Conservation (phyloP, 768 basidiomycete species). For the Lactarius sp. region DNA sequence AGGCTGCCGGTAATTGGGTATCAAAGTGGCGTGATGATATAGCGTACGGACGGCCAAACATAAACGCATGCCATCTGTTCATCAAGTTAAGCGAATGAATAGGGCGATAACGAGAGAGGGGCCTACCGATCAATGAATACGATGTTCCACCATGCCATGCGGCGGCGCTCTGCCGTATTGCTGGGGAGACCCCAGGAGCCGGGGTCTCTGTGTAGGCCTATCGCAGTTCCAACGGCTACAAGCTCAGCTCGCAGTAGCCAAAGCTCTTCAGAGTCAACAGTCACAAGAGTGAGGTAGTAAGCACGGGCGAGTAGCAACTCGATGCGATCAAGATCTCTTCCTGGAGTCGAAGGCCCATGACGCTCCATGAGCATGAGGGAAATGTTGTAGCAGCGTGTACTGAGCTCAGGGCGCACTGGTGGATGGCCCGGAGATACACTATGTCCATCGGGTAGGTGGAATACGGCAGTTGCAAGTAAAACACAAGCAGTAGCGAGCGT, state of each 20-base stretch:
- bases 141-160: constrained; percentile 93
- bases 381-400: constrained; percentile 64
- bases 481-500: constrained; percentile 24
- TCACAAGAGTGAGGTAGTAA: constrained; percentile 68
- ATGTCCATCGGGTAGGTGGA: constrained; percentile 23
- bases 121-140: constrained; percentile 69
- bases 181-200: constrained; percentile 67
- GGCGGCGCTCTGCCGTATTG: constrained; percentile 66
- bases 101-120: constrained; percentile 12
- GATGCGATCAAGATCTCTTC: constrained; percentile 67
- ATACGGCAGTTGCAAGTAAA: constrained; percentile 22
- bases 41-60: constrained; percentile 73
- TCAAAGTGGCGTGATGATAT: constrained; percentile 83
- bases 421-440: constrained; percentile 23
- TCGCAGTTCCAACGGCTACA: constrained; percentile 67
- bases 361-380: constrained; percentile 61
- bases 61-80: constrained; percentile 78
- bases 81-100: constrained; percentile 16
- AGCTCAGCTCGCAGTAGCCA: constrained; percentile 74
- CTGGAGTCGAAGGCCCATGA: constrained; percentile 46
- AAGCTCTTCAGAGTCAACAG: constrained; percentile 75
- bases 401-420: constrained; percentile 33
- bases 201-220: constrained; percentile 87
- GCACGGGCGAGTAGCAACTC: constrained; percentile 66
- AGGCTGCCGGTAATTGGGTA: constrained; percentile 67